Evolutionary conservation across 352 stramenopile genomes (phyloP).

Genomic region (Globisporangium cylindrosporum): DNA sequence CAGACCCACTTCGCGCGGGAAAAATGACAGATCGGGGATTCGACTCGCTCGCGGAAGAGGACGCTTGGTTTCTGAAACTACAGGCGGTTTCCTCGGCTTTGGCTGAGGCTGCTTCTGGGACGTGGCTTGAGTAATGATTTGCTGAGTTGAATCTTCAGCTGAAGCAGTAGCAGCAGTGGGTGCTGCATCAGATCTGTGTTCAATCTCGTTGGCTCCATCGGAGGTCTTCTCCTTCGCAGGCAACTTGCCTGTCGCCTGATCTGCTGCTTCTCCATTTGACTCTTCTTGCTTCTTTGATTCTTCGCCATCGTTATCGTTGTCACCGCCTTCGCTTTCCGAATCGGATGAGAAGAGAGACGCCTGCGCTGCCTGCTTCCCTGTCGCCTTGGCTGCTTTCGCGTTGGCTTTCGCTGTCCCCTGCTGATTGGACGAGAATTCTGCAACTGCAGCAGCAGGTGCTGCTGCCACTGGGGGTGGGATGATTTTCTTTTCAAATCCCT

Average conservation of each 20-base stretch:
- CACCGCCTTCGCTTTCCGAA: constrained; percentile 1
- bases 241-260: not conserved
- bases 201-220: too few relatives aligned
- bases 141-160: not conserved
- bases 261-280: not conserved
- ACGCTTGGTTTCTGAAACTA: constrained; percentile 13
- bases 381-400: not conserved
- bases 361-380: not conserved
- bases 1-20: constrained; percentile 35
- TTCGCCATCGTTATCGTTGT: not conserved
- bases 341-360: constrained; percentile 16
- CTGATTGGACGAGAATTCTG: not conserved
- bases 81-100: not conserved
- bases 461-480: not conserved
- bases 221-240: not conserved
- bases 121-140: not conserved
- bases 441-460: not conserved
- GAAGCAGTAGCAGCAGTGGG: not conserved
- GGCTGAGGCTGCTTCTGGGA: not conserved
- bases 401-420: not conserved
- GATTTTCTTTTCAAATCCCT: constrained; percentile 27
- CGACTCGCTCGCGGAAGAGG: constrained; percentile 31
- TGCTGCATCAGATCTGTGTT: not conserved
- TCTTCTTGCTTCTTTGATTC: not conserved
- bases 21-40: constrained; percentile 52